Evolutionary conservation across 2,329 filamentous ascomycete species (phyloP).

Genomic region (Stagonosporopsis chrysanthemi): DNA sequence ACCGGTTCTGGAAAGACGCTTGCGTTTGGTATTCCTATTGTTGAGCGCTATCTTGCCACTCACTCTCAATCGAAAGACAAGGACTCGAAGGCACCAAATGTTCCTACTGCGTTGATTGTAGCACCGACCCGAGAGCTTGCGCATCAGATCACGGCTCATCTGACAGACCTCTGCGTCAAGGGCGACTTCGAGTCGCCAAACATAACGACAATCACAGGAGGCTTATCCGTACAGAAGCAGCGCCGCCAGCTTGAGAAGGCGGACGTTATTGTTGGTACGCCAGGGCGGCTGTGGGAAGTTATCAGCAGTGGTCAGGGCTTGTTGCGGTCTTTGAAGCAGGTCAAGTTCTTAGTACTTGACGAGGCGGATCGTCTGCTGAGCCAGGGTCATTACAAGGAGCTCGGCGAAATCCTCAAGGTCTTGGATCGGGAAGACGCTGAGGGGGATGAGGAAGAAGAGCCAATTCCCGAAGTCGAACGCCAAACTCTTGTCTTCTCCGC

Average conservation of each 20-base stretch:
- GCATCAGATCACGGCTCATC: slow-evolving; percentile 86
- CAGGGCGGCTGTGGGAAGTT: slow-evolving; percentile 93
- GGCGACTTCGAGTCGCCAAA: slow-evolving; percentile 66
- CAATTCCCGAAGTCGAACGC: slow-evolving; percentile 55
- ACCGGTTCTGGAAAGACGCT: slow-evolving; percentile 97
- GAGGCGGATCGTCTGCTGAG: slow-evolving; percentile 93
- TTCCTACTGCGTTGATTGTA: slow-evolving; percentile 72
- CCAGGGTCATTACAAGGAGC: slow-evolving; percentile 94
- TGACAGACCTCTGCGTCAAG: slow-evolving; percentile 74
- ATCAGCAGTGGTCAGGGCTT: slow-evolving; percentile 77
- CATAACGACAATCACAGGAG: slow-evolving; percentile 89
- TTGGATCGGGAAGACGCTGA: slow-evolving; percentile 71
- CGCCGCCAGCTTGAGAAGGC: slow-evolving; percentile 82
- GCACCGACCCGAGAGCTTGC: slow-evolving; percentile 93
- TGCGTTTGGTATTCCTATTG: slow-evolving; percentile 90
- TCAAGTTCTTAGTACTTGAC: slow-evolving; percentile 87
- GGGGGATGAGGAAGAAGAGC: slow-evolving; percentile 3
- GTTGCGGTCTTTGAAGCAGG: slow-evolving; percentile 72
- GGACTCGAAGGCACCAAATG: slow-evolving; percentile 48
- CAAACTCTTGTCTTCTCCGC: slow-evolving; percentile 97
- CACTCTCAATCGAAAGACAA: slow-evolving; percentile 49
- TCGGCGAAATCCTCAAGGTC: slow-evolving; percentile 83
- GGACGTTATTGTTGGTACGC: slow-evolving; percentile 92
- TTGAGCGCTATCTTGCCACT: slow-evolving; percentile 76
- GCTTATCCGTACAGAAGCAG: slow-evolving; percentile 93